Base-by-base conservation (phyloP, 1,284 basidiomycete species). In the Irpex sp. region DNA sequence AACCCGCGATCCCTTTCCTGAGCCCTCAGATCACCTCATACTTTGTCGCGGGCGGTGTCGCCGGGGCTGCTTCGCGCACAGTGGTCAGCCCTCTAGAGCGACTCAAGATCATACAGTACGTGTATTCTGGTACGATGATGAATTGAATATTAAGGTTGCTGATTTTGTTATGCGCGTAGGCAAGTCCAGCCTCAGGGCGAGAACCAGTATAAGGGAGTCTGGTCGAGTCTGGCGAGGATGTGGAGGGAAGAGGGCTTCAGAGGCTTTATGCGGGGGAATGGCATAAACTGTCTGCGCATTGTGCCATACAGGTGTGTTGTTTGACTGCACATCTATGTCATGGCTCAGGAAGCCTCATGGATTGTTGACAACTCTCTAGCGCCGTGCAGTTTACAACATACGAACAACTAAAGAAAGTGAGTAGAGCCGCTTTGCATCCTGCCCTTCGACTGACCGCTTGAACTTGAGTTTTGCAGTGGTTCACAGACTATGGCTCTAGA, bases 311-410 rank as follows among this genome's bases (percentile, higher is more conserved):
- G 83, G 84, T 84, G 55, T 7, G 69, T 63, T 31, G 3, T 26
- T 26, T 26, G 26, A 26, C 47, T 11, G 37, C 11, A 8, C 33
- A 11, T 55, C 19, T 33, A 35, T 35, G 53, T 55, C 53, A 50
- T 9, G 13, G 31, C 31, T 15, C 33, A 55, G 35, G 33, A 36
- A 58, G 54, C 46, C 19, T 13, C 26, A 65, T 61, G 35, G 36
- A 36, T 39, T 59, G 43, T 50, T 19, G 8, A 50, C 49, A 50
- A 7, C 43, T 47, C 5, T 13, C 7, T 72, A 92, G 89, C 66
- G 92, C 93, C 21, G 92, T 98, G 15, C 95, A 98, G 73, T 98
- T 98, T 75, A 93, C 94, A 0, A 92, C 94, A 6, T 93, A 93
- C 69, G 95, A 97, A 72, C 87, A 90, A 66, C 78, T 96, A 66